phyloP scores from a whole-genome alignment of 2,329 filamentous ascomycete species.

The Sclerotinia minor region DNA sequence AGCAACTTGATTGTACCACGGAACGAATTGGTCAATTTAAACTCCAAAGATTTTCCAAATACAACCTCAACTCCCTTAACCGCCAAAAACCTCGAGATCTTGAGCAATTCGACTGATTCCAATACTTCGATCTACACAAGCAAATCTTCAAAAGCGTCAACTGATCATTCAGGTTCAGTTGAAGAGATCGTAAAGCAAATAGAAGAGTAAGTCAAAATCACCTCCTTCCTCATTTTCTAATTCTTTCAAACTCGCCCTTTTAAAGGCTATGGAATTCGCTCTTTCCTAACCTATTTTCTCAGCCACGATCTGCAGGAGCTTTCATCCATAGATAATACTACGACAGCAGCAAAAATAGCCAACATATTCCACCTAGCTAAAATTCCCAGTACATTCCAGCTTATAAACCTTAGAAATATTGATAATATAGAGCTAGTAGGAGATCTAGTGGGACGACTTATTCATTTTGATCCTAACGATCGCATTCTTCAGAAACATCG shows the following conservation, averaged over 20 bases:
- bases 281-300: conserved; percentile 4
- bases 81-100: background rate
- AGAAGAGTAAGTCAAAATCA: conserved; percentile 5
- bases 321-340: background rate
- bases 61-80: background rate
- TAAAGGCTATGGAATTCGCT: background rate
- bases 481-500: background rate
- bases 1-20: background rate
- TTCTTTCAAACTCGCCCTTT: background rate
- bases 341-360: background rate
- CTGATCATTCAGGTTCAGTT: conserved; percentile 1
- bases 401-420: background rate
- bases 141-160: background rate
- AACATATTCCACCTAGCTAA: background rate
- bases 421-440: background rate
- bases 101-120: background rate
- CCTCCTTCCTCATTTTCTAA: background rate
- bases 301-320: conserved; percentile 1
- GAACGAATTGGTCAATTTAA: background rate
- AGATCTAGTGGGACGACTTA: conserved; percentile 11
- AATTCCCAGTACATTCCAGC: background rate
- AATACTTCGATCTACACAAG: background rate
- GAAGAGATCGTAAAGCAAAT: conserved; percentile 10
- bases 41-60: background rate
- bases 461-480: conserved; percentile 6